Evolutionary conservation across 192 early-diverging fungal species (phyloP), one percentile per base, ranked within the genome.

Genomic region (Coemansia sp.): DNA sequence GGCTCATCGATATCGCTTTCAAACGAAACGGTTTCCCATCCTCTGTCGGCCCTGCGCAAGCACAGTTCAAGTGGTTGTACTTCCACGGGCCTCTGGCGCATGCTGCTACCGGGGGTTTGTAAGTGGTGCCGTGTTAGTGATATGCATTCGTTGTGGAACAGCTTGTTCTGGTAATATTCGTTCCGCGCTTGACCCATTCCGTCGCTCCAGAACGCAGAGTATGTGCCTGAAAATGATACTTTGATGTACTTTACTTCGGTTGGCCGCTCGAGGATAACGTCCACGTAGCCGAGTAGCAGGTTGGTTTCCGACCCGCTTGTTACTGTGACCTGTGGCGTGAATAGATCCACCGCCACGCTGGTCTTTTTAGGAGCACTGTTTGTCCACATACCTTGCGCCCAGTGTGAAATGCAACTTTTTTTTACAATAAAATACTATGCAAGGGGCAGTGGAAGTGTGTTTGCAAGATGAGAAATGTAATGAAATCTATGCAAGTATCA

Each of bases 291-390:
- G 0, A 67, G 55, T 15, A 79, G 62, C 23, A 79, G 46, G 40
- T 74, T 79, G 46, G 68, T 61, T 68, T 70, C 66, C 36, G 63
- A 66, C 53, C 71, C 71, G 45, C 66, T 73, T 25, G 71, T 73
- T 1, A 79, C 49, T 17, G 67, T 61, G 15, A 79, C 60, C 43
- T 74, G 67, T 15, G 76, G 68, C 11, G 76, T 67, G 62, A 70
- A 70, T 7, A 73, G 61, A 32, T 67, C 63, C 3, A 79, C 38
- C 32, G 71, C 59, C 20, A 70, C 25, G 61, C 59, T 14, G 65
- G 67, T 38, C 65, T 73, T 52, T 25, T 52, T 52, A 43, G 41
- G 32, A 9, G 40, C 52, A 5, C 56, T 23, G 35, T 36, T 40
- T 0, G 67, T 32, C 76, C 76, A 73, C 63, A 60, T 66, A 58